Evolutionary conservation across 495 filamentous ascomycete species (phyloP).

Genomic region (Usnea hakonensis): DNA sequence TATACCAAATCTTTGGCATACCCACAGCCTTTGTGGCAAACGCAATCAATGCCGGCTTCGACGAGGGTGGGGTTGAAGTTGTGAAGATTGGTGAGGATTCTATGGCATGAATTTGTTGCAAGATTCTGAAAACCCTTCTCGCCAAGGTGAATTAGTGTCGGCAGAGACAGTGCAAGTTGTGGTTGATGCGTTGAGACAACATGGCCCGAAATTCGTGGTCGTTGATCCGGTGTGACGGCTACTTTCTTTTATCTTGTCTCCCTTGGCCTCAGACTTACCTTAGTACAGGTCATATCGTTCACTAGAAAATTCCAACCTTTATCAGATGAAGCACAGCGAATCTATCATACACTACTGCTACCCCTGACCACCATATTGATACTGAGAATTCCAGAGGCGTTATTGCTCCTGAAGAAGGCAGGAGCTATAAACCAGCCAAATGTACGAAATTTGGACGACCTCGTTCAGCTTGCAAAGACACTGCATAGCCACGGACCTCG

Average conservation of each 20-base stretch:
- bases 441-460: constrained; percentile 50
- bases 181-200: constrained; percentile 53
- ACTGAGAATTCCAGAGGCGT: constrained; percentile 86
- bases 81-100: constrained; percentile 69
- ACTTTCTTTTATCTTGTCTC: not conserved
- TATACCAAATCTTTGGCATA: constrained; percentile 68
- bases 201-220: constrained; percentile 57
- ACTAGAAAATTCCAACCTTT: constrained; percentile 73
- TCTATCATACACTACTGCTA: constrained; percentile 57
- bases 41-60: constrained; percentile 77
- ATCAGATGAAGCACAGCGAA: constrained; percentile 56
- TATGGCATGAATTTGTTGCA: not conserved
- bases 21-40: constrained; percentile 71
- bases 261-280: not conserved
- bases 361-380: constrained; percentile 73
- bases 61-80: constrained; percentile 78
- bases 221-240: constrained; percentile 62
- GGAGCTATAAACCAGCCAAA: constrained; percentile 31
- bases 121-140: not conserved
- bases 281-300: constrained; percentile 55
- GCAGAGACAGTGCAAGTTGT: constrained; percentile 67
- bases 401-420: constrained; percentile 57
- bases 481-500: constrained; percentile 63
- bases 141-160: constrained; percentile 58
- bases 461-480: constrained; percentile 57